Conservation (phyloP, 495 filamentous ascomycete species). For the Trichocladium antarcticum region DNA sequence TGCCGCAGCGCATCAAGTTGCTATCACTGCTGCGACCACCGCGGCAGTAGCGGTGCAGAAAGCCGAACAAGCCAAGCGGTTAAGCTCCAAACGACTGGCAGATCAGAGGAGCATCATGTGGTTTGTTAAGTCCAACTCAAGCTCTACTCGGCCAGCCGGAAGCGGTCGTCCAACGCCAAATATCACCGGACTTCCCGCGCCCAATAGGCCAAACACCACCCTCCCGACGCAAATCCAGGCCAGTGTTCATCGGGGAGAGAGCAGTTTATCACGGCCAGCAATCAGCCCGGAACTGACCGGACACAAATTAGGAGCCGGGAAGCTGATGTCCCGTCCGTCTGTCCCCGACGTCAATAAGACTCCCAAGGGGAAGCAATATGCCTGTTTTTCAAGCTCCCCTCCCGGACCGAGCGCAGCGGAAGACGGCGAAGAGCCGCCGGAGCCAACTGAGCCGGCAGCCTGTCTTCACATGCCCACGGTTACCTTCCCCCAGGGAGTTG, state of each 20-base stretch:
- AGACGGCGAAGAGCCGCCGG: constrained; percentile 10
- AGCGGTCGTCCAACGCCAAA: too few relatives aligned
- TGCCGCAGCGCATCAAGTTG: constrained; percentile 32
- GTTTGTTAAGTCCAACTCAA: constrained; percentile 18
- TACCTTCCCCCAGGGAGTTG: constrained; percentile 21
- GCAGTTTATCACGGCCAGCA: constrained; percentile 9
- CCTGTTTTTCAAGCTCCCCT: constrained; percentile 41
- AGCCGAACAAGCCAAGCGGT: constrained; percentile 14
- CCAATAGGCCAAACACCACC: neutral
- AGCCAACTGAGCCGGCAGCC: constrained; percentile 27
- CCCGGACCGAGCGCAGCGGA: constrained; percentile 14
- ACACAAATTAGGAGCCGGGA: constrained; percentile 30
- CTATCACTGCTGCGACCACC: constrained; percentile 22
- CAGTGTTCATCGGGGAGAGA: constrained; percentile 5
- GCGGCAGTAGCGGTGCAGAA: constrained; percentile 15
- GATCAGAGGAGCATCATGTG: constrained; percentile 35
- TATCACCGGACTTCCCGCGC: neutral
- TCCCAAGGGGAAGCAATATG: constrained; percentile 26
- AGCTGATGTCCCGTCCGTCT: constrained; percentile 11
- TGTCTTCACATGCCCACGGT: constrained; percentile 36
- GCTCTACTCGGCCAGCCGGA: neutral
- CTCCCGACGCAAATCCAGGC: neutral
- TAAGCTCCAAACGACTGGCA: constrained; percentile 26
- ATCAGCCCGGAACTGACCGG: constrained; percentile 28
- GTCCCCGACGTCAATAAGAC: constrained; percentile 7